Evolutionary conservation across 2,329 filamentous ascomycete genomes (phyloP), one percentile per base, ranked within the genome.

Genomic region (Incumbomyces lentus): DNA sequence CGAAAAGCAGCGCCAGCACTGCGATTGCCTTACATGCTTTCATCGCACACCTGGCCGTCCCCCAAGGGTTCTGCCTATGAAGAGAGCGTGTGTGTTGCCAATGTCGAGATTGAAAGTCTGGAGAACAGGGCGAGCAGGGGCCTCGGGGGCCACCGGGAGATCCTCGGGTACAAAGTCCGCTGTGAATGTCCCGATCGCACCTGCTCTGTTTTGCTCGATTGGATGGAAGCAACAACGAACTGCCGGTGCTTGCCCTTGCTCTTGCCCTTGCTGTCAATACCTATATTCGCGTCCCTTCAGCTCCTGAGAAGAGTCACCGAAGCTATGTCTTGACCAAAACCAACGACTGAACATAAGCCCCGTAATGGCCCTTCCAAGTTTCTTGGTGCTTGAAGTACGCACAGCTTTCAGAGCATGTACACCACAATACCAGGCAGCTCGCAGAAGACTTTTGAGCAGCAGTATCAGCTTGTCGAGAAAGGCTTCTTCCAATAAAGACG

Each of bases 331-430:
- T 12, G 13, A 38, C 36, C 6, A 38, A 19, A 18, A 19, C 17
- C 16, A 8, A 5, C 38, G 29, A 22, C 18, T 18, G 17, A 29
- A 29, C 19, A 40, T 7, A 11, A 29, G 18, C 38, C 17, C 33
- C 6, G 17, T 39, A 6, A 46, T 46, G 43, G 42, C 36, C 32
- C 14, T 53, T 18, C 53, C 53, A 8, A 29, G 40, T 13, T 47
- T 47, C 35, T 43, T 55, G 22, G 30, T 55, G 19, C 48, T 48
- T 12, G 51, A 55, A 40, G 45, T 55, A 17, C 52, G 52, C 19
- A 30, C 42, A 22, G 52, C 49, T 26, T 55, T 57, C 45, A 47
- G 43, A 38, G 30, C 47, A 13, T 57, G 52, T 40, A 46, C 52
- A 29, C 44, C 51, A 44, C 49, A 50, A 38, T 40, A 52, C 48